Conservation (phyloP, 2,329 filamentous ascomycete genomes). For the Verticillium dahliae region DNA sequence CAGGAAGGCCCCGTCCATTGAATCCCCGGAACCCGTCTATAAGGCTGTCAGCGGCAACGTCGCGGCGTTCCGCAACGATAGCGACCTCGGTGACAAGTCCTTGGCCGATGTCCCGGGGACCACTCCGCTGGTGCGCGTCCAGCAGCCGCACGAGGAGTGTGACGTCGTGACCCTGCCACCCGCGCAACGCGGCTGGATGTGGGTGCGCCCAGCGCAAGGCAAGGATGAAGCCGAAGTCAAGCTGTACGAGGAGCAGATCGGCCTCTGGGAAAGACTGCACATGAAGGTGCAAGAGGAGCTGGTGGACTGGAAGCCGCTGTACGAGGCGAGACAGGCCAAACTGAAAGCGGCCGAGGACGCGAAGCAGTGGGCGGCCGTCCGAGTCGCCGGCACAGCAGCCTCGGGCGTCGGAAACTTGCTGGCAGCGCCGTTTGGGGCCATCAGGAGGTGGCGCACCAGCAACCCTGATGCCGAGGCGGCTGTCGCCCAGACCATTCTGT, state of each 20-base stretch:
- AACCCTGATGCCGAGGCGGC: not conserved
- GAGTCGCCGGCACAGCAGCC: not conserved
- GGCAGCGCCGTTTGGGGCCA: not conserved
- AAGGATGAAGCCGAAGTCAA: not conserved
- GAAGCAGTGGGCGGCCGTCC: not conserved
- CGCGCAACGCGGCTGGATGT: conserved; percentile 8
- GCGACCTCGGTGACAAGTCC: not conserved
- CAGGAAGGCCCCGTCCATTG: not conserved
- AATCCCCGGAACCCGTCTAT: not conserved
- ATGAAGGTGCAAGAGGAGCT: conserved; percentile 11
- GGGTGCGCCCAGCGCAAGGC: not conserved
- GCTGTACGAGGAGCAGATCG: conserved; percentile 12
- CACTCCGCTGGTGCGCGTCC: not conserved
- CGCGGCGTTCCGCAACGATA: not conserved
- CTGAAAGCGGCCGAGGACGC: not conserved
- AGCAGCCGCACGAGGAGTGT: conserved; percentile 8
- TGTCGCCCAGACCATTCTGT: not conserved
- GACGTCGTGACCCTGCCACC: conserved; percentile 8
- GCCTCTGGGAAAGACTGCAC: conserved; percentile 15
- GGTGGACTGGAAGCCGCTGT: not conserved
- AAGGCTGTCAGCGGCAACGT: not conserved
- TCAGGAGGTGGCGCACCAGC: not conserved
- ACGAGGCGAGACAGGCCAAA: not conserved
- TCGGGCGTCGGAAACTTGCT: not conserved
- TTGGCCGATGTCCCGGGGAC: not conserved